Evolutionary conservation across 192 early-diverging fungal genomes (phyloP), one percentile per base, ranked within the genome.

Genomic region (Diversispora epigaea): DNA sequence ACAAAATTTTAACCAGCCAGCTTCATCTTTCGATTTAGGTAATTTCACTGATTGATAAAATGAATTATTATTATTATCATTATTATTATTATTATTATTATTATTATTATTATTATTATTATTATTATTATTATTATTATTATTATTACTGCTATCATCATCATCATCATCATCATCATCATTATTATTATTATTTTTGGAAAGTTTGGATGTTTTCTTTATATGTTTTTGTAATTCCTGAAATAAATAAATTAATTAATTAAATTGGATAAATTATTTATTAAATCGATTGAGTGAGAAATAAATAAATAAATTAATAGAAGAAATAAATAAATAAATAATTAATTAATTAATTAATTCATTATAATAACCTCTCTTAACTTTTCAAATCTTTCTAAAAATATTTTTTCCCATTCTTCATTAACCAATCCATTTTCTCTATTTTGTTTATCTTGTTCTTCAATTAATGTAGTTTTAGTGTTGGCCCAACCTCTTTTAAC

Each of bases 1-100:
- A 15, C 71, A 73, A 60, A 63, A 73, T 40, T 73, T 73, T 12
- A 55, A 46, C 71, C 71, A 73, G 25, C 41, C 71, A 61, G 58
- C 47, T 49, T 73, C 60, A 15, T 54, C 60, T 21, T 52, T 54
- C 22, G 14, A 22, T 14, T 60, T 47, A 21, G 71, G 71, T n/a
- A 73, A 32, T 21, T 68, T 39, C 19, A 52, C 45, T 46, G 47
- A 12, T 52, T 8, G 49, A 50, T 12, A 50, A 12, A 50, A 6
- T 50, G 49, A 50, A 12, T 50, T 50, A 14, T 12, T 5, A 50
- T 8, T 50, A 12, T 50, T 12, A 14, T 50, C 5, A 8, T 14
- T 50, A 12, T 49, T 49, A 12, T 10, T 10, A 12, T 49, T 49
- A 10, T 49, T 6, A 49, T 49, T 10, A 49, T 49, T 49, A 49